Percentiles rank a stretch among this genome's conserved stretches.
phyloP scores from a whole-genome alignment of 2,329 filamentous ascomycete genomes.

The Claviceps digitariae region DNA sequence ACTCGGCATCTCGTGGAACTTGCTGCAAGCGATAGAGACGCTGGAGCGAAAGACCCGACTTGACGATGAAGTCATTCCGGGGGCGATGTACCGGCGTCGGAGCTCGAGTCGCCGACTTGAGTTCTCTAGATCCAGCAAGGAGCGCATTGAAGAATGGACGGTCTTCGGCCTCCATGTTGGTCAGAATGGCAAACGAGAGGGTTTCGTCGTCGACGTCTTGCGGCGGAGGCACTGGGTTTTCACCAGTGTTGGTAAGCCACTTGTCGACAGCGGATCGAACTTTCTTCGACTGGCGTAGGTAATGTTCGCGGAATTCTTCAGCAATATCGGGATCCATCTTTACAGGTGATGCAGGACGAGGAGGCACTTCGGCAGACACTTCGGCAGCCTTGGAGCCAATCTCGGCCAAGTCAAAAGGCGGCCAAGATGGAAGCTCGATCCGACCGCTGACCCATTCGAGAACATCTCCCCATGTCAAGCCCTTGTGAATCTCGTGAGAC shows the following conservation, averaged over 20 bases:
- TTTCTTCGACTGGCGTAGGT: conserved; percentile 82
- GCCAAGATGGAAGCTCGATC: conserved; percentile 76
- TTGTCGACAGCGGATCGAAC: conserved; percentile 81
- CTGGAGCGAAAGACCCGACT: conserved; percentile 66
- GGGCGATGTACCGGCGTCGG: conserved; percentile 55
- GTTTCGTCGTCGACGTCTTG: conserved; percentile 92
- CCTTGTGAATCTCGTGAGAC: conserved; percentile 47
- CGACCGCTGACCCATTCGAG: conserved; percentile 84
- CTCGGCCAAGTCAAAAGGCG: conserved; percentile 63
- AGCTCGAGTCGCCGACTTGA: conserved; percentile 44
- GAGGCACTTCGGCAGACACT: conserved; percentile 43
- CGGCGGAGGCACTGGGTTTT: conserved; percentile 59
- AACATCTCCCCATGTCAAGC: conserved; percentile 90
- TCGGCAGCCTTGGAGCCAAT: conserved; percentile 48
- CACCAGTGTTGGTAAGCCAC: conserved; percentile 73
- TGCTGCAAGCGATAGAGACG: conserved; percentile 65
- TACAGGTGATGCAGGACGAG: conserved; percentile 45
- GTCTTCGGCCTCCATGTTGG: conserved; percentile 63
- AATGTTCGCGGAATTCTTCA: conserved; percentile 85
- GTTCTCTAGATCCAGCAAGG: conserved; percentile 45
- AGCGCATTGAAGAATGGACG: conserved; percentile 73
- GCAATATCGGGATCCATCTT: conserved; percentile 89
- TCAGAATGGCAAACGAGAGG: conserved; percentile 82
- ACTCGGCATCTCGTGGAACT: conserved; percentile 71
- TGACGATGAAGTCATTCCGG: conserved; percentile 60